These are phyloP conservation scores for Gnomoniopsis sp. DNA, from an alignment of 2,329 filamentous ascomycete species.

Conservation along the genomic window DNA sequence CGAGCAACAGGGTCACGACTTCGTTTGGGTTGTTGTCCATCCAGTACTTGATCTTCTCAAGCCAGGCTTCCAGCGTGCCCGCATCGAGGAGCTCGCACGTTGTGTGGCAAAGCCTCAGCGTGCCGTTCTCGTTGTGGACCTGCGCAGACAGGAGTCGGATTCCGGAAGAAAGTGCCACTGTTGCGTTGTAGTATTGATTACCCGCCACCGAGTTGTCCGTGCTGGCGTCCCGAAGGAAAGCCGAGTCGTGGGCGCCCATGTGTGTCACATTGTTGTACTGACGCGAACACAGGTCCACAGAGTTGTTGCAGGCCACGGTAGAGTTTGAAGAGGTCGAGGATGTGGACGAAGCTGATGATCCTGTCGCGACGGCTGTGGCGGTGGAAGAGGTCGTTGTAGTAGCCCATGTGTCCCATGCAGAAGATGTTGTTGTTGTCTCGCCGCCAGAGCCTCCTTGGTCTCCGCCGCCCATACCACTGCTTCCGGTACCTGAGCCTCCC, in stretches of 20 bases:
- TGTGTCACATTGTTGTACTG: conserved; percentile 75
- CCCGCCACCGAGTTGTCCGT: conserved; percentile 62
- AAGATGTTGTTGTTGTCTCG: conserved; percentile 1
- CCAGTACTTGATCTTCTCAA: conserved; percentile 63
- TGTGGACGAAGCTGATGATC: conserved; percentile 5
- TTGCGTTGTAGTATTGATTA: conserved; percentile 73
- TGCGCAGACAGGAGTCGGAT: conserved; percentile 70
- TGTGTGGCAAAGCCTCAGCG: conserved; percentile 68
- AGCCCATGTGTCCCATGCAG: neutral
- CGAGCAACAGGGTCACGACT: conserved; percentile 70
- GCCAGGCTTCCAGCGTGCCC: conserved; percentile 62
- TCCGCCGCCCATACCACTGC: neutral
- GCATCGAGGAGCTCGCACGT: conserved; percentile 66
- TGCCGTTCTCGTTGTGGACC: conserved; percentile 59
- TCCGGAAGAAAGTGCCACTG: conserved; percentile 66
- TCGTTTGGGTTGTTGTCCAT: conserved; percentile 68
- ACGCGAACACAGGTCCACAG: conserved; percentile 66
- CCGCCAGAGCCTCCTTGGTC: conserved; percentile 1
- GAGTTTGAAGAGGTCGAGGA: conserved; percentile 29
- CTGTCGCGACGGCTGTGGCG: conserved; percentile 5
- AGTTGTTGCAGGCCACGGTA: conserved; percentile 72
- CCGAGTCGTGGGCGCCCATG: conserved; percentile 71
- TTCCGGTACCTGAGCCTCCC: neutral
- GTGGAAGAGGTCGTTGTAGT: conserved; percentile 1
- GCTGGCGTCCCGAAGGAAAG: conserved; percentile 64